Base-by-base conservation (phyloP, 2,329 filamentous ascomycete genomes). In the Colletotrichum zoysiae region DNA sequence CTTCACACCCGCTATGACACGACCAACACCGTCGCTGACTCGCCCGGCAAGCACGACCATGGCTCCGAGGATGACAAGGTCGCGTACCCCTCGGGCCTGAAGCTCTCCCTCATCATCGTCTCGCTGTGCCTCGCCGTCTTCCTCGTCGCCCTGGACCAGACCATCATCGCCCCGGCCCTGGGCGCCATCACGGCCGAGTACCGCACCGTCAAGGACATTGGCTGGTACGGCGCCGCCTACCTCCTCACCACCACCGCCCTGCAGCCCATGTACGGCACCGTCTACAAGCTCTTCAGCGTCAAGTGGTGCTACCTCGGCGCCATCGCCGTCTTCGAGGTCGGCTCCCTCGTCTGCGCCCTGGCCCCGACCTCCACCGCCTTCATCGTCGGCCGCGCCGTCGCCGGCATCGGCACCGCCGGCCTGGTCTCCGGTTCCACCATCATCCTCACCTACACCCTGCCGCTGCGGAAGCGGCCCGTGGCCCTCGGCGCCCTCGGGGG, bases 401-500 rank as follows among this genome's bases (percentile, higher is more conserved):
- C 86, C 26, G 87, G 87, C 63, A 80, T 88, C 67, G 86, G 86
- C 44, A 84, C 84, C 14, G 86, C 85, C 8, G 86, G 86, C 33
- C 77, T 88, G 63, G 85, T 87, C 65, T 85, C 85, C 1, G 86
- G 86, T 23, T 82, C 83, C 53, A 83, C 86, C 30, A 83, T 86
- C 51, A 85, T 87, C 60, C 78, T 87, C 66, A 80, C 80, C 14
- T 81, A 84, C 51, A 82, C 83, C 7, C 81, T 90, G 59, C 88
- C 88, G 5, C 82, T 90, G 11, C 79, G 84, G 9, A 86, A 88
- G 75, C 82, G 88, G 42, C 88, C 85, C 9, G 78, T 87, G 40
- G 87, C 86, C 33, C 88, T 88, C 65, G 88, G 87, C 35, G 77
- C 89, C 51, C 82, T 89, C 51, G 86, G 86, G 14, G 86, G 83